Percentiles rank a stretch among this genome's conserved stretches.
These are phyloP conservation scores for Microascus cirrosus DNA, from an alignment of 2,329 filamentous ascomycete species.

Conservation along the genomic window DNA sequence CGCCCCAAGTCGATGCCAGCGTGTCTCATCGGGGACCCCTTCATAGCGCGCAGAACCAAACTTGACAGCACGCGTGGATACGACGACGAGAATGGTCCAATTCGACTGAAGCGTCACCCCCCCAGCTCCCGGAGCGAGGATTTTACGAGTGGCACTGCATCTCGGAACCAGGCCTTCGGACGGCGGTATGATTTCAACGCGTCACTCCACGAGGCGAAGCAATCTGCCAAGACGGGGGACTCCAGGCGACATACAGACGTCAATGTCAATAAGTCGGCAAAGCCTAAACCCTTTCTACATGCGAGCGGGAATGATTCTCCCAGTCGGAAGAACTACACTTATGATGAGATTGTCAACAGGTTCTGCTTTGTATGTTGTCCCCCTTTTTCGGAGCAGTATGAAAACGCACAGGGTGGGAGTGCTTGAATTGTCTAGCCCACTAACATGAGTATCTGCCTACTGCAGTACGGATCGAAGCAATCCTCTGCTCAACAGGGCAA, in stretches of 20 bases:
- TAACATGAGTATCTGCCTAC: constrained; percentile 19
- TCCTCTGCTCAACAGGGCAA: constrained; percentile 16
- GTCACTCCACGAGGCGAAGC: constrained; percentile 76
- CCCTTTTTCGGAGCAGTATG: background rate
- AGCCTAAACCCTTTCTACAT: constrained; percentile 63
- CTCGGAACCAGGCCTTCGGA: constrained; percentile 66
- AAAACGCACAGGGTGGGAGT: background rate
- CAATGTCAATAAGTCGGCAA: constrained; percentile 71
- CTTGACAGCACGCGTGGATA: constrained; percentile 51
- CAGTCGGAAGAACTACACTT: constrained; percentile 51
- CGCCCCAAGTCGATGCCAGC: constrained; percentile 44
- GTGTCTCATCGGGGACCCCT: constrained; percentile 59
- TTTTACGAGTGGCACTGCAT: constrained; percentile 35
- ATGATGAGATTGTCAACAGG: constrained; percentile 95
- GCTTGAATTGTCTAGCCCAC: constrained; percentile 12
- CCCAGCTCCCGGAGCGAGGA: constrained; percentile 43
- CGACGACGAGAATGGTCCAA: constrained; percentile 49
- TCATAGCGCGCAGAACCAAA: constrained; percentile 43
- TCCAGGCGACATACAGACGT: constrained; percentile 4
- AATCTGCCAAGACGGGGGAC: constrained; percentile 50
- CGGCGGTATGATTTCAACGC: constrained; percentile 93
- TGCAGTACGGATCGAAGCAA: constrained; percentile 52
- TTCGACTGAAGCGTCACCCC: constrained; percentile 30
- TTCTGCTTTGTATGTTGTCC: constrained; percentile 97
- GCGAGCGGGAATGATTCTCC: constrained; percentile 48